Conservation (phyloP, 208 protist genomes). For the Pavlovales sp. region DNA sequence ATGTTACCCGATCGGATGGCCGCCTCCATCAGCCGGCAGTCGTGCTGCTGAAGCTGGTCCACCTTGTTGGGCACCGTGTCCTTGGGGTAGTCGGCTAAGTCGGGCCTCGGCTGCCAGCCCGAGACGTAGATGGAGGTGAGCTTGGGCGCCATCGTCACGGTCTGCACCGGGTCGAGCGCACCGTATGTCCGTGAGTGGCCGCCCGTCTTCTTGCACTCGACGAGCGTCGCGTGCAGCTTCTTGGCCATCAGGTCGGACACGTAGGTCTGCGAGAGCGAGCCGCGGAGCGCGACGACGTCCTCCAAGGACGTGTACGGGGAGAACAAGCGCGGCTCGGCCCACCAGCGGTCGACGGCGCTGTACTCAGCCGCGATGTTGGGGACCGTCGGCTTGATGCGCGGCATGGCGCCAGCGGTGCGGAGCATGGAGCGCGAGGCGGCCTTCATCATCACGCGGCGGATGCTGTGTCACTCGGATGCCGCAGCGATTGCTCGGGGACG, state of each 20-base stretch:
- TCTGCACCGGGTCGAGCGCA: constrained; percentile 70
- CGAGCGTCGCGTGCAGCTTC: constrained; percentile 50
- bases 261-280: constrained; percentile 56
- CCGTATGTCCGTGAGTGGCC: constrained; percentile 46
- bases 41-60: constrained; percentile 71
- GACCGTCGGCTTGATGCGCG: not conserved
- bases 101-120: constrained; percentile 73
- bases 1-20: constrained; percentile 38
- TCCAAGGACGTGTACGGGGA: constrained; percentile 57
- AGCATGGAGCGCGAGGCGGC: not conserved
- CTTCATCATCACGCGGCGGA: too few species aligned
- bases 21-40: constrained; percentile 62
- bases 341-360: not conserved
- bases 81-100: constrained; percentile 72
- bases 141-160: constrained; percentile 72
- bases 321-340: not conserved
- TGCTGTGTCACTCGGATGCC: too few species aligned
- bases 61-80: constrained; percentile 75
- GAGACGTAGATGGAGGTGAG: constrained; percentile 68
- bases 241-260: constrained; percentile 46
- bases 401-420: not conserved
- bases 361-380: not conserved
- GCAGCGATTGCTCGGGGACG: too few species aligned
- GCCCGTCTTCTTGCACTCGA: constrained; percentile 17
- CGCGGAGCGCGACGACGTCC: constrained; percentile 63